Percentiles rank a stretch among this genome's conserved stretches.
Conservation (phyloP, 208 protist genomes). For the Leishmania turanica region DNA sequence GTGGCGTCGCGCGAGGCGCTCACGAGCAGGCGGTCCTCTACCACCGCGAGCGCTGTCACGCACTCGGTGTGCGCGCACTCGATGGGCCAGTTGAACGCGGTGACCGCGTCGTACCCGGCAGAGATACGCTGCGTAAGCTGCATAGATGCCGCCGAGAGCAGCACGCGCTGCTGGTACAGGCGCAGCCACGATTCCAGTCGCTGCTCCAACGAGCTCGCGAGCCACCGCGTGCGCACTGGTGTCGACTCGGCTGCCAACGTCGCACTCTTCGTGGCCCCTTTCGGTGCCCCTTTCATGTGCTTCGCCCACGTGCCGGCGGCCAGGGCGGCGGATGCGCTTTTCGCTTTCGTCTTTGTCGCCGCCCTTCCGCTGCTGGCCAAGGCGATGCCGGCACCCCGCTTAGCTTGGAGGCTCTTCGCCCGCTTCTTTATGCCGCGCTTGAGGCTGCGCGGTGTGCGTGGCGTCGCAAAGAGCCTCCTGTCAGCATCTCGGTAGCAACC, state of each 20-base stretch:
- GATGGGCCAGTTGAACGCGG: conserved; percentile 55
- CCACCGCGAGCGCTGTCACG: conserved; percentile 51
- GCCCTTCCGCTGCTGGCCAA: not conserved
- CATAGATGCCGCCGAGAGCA: conserved; percentile 15
- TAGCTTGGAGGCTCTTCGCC: not conserved
- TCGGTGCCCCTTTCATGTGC: not conserved
- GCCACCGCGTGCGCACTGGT: not conserved
- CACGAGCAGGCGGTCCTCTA: conserved; percentile 66
- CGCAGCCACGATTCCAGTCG: conserved; percentile 25
- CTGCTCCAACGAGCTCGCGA: conserved; percentile 11
- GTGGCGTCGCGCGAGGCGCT: conserved; percentile 58
- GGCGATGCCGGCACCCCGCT: not conserved
- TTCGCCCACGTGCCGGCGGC: not conserved
- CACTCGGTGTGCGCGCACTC: conserved; percentile 49
- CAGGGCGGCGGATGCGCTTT: not conserved
- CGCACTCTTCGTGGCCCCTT: not conserved
- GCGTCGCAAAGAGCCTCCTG: not conserved
- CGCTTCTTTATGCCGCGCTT: not conserved
- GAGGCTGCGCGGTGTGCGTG: conserved; percentile 3
- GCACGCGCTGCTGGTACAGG: conserved; percentile 22
- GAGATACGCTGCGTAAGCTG: conserved; percentile 8
- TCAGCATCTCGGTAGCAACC: too few relatives aligned
- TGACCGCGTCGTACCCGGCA: conserved; percentile 21
- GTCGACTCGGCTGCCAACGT: not conserved
- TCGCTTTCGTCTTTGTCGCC: not conserved